Evolutionary conservation across 495 filamentous ascomycete species (phyloP).

Genomic region (Astrocystis sublimbata): DNA sequence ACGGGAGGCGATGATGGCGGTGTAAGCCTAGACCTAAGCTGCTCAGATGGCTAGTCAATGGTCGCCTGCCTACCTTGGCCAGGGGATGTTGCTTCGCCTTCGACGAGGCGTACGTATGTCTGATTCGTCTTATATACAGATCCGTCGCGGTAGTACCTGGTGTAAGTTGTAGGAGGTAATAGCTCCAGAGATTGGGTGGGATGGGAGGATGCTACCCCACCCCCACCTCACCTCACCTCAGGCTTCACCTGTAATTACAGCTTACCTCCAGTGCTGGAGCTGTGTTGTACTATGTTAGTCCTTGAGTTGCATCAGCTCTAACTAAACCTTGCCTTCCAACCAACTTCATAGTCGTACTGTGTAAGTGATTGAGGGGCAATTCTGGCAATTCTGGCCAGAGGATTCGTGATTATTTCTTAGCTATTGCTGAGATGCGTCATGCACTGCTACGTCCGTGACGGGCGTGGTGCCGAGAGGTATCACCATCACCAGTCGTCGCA

Average conservation of each 20-base stretch:
- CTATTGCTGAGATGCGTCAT: too few species aligned
- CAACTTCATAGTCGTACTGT: too few species aligned
- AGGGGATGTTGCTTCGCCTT: not conserved
- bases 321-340: too few species aligned
- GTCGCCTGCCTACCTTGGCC: not conserved
- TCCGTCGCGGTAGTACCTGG: slow-evolving; percentile 6
- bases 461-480: too few species aligned
- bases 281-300: too few species aligned
- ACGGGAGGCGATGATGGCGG: slow-evolving; percentile 26
- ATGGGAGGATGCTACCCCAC: slow-evolving; percentile 16
- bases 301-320: too few species aligned
- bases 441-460: too few species aligned
- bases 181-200: not conserved
- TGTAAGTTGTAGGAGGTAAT: not conserved
- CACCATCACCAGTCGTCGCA: not conserved
- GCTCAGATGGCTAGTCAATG: not conserved
- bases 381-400: too few species aligned
- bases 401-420: too few species aligned
- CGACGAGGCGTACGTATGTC: slow-evolving; percentile 17
- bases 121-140: not conserved
- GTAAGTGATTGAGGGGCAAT: too few species aligned
- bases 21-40: not conserved
- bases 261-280: not conserved
- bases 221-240: slow-evolving; percentile 6
- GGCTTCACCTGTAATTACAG: not conserved